Base-by-base conservation (phyloP, 1,284 basidiomycete genomes). In the Trametes hirsuta region DNA sequence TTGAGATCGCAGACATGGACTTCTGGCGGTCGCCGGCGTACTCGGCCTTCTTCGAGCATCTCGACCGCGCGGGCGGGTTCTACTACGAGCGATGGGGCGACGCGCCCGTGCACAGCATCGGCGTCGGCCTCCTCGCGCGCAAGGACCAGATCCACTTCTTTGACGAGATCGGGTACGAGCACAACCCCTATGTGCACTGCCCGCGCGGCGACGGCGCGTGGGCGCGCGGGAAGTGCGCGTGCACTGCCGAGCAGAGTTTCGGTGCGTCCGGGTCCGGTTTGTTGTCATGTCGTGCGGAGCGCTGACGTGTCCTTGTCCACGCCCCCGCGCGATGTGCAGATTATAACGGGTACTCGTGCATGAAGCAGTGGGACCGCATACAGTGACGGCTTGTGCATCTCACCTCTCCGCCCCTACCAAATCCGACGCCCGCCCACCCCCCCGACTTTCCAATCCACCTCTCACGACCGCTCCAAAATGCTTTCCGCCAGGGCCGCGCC, bases 71-170 rank as follows among this genome's bases (percentile, higher is more conserved):
- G 15, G 92, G 92, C 44, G 91, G 91, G 2, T 92, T 92, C 74
- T 90, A 89, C 73, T 91, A 92, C 69, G 90, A 92, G 81, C 80
- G 87, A 39, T 90, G 88, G 88, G 91, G 90, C 45, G 91, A 94
- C 70, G 93, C 92, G 1, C 93, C 90, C 0, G 86, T 93, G 1
- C 91, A 93, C 72, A 86, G 84, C 47, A 89, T 93, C 58, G 90
- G 83, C 4, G 89, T 83, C 0, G 81, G 84, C 5, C 76, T 91
- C 24, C 88, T 92, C 73, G 78, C 81, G 15, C 75, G 76, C 34
- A 84, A 82, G 65, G 78, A 83, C 55, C 80, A 87, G 71, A 83
- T 91, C 56, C 86, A 90, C 67, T 89, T 88, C 75, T 90, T 90
- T 72, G 76, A 82, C 62, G 80, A 85, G 63, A 86, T 87, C 46